These are phyloP conservation scores for Hibiscus trionum DNA, from an alignment of 345 rosid species.

Conservation along the genomic window DNA sequence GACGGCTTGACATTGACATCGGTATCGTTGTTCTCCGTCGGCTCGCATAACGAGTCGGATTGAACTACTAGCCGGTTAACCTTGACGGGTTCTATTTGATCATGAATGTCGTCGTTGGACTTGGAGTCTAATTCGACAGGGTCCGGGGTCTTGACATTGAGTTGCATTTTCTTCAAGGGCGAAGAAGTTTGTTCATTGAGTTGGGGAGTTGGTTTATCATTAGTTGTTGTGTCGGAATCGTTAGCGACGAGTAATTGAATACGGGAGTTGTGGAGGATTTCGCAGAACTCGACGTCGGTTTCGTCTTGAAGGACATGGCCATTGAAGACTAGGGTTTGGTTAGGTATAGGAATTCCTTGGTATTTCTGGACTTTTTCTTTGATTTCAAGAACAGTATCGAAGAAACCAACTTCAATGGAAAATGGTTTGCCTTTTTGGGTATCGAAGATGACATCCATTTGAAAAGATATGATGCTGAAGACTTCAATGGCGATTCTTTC, in stretches of 20 bases:
- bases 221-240: neutral
- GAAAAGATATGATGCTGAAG: neutral
- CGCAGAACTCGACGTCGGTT: conserved; percentile 41
- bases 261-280: conserved; percentile 52
- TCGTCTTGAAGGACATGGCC: conserved; percentile 59
- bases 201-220: neutral
- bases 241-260: conserved; percentile 44
- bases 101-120: conserved; percentile 30
- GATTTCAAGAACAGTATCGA: conserved; percentile 67
- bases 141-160: conserved; percentile 23
- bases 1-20: conserved; percentile 28
- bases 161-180: conserved; percentile 26
- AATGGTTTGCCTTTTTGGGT: conserved; percentile 42
- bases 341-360: conserved; percentile 43
- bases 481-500: too few relatives aligned
- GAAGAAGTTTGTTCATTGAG: conserved; percentile 18
- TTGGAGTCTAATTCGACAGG: conserved; percentile 24
- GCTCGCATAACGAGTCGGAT: conserved; percentile 27
- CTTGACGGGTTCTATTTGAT: conserved; percentile 22
- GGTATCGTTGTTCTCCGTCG: conserved; percentile 26
- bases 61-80: conserved; percentile 21
- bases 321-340: conserved; percentile 61
- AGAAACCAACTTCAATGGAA: conserved; percentile 71
- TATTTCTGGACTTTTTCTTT: conserved; percentile 65
- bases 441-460: conserved; percentile 48